Base-by-base conservation (phyloP, 1,284 basidiomycete genomes). In the Fomitopsis palustris region DNA sequence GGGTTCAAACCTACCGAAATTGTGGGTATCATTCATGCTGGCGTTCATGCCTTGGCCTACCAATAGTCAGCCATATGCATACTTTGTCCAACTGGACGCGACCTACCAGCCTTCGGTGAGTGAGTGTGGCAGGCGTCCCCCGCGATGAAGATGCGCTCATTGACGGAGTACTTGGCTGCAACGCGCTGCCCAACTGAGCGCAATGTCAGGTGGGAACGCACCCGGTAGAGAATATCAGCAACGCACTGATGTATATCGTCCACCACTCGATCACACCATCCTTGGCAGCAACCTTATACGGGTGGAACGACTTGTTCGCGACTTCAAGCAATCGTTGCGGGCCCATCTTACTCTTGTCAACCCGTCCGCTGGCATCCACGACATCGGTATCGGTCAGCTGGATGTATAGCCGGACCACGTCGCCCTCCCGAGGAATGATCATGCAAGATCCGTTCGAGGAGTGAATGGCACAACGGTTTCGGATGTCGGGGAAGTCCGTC, bases 111-210 rank as follows among this genome's bases (percentile, higher is more conserved):
- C 64, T 84, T 94, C 0, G 92, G 92, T 0, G 90, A 92, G 72
- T 94, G 92, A 0, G 92, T 94, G 67, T 94, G 92, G 66, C 86
- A 92, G 1, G 87, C 88, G 72, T 92, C 89, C 1, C 91, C 90
- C 1, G 86, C 89, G 62, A 93, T 93, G 71, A 93, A 93, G 3
- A 92, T 80, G 0, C 92, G 82, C 17, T 92, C 84, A 25, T 84
- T 72, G 2, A 82, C 75, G 4, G 87, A 86, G 71, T 84, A 93
- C 14, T 76, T 75, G 4, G 86, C 82, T 2, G 90, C 89, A 2
- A 93, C 87, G 9, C 91, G 83, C 69, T 93, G 92, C 2, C 90
- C 90, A 79, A 91, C 77, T 78, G 52, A 16, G 9, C 31, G 29
- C 8, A 17, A 10, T 35, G 51, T 55, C 21, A 61, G 38, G 10